phyloP scores from a whole-genome alignment of 306 rosid species.

The Erythrophleum fordii region DNA sequence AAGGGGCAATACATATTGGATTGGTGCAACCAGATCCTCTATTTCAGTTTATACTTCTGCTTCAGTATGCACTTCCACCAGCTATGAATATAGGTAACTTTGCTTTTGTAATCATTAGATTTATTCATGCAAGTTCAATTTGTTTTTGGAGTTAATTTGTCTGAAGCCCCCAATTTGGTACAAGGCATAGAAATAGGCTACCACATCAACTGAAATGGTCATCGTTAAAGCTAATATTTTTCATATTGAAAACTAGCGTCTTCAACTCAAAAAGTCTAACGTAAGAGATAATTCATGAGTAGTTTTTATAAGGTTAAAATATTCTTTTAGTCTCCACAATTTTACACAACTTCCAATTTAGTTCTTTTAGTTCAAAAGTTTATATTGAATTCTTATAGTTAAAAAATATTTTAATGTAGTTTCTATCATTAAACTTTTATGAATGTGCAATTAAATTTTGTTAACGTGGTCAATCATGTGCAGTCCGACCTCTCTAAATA shows the following conservation, averaged over 20 bases:
- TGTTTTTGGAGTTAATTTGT: background rate
- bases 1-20: conserved; percentile 68
- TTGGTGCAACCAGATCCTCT: conserved; percentile 69
- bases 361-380: no score
- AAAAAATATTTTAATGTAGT: no score
- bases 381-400: no score
- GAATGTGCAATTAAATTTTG: no score
- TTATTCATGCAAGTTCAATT: background rate
- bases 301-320: background rate
- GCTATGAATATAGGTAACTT: conserved; percentile 84
- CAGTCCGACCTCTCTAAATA: no score
- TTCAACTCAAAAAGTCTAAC: background rate
- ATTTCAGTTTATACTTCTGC: conserved; percentile 75
- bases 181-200: background rate
- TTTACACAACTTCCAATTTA: no score
- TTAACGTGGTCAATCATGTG: no score
- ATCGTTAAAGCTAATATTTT: background rate
- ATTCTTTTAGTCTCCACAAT: no score
- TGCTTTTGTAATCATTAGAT: background rate
- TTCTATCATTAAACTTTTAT: no score
- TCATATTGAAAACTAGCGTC: background rate
- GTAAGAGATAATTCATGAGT: background rate
- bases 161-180: background rate
- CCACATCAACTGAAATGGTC: background rate
- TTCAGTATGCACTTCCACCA: conserved; percentile 84